Percentiles rank a stretch among this genome's conserved stretches.
phyloP scores from a whole-genome alignment of 1,284 basidiomycete genomes.

The Ganoderma resinaceum region DNA sequence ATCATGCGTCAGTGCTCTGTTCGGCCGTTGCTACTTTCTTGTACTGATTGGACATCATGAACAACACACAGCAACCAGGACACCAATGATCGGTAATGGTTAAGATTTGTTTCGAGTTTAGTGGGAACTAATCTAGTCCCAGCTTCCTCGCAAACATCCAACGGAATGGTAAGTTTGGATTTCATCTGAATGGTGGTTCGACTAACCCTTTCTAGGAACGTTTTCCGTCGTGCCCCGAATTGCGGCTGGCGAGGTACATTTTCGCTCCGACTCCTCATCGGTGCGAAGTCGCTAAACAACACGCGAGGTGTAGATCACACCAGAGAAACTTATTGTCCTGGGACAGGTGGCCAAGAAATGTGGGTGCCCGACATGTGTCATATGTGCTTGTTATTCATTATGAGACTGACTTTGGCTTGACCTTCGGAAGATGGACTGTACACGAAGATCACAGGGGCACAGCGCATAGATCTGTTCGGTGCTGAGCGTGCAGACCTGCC shows the following conservation, averaged over 20 bases:
- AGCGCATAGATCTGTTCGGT: slow-evolving; percentile 79
- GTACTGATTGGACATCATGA: slow-evolving; percentile 1
- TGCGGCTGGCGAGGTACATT: slow-evolving; percentile 62
- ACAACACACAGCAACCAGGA: slow-evolving; percentile 59
- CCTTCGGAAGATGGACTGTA: slow-evolving; percentile 55
- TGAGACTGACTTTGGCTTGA: background rate
- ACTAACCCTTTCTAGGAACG: slow-evolving; percentile 46
- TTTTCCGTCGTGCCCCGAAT: slow-evolving; percentile 80
- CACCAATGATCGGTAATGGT: slow-evolving; percentile 59
- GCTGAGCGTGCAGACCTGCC: slow-evolving; percentile 81
- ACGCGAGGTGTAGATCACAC: slow-evolving; percentile 53
- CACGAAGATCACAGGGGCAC: slow-evolving; percentile 72
- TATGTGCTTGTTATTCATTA: no score
- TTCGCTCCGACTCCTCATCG: background rate
- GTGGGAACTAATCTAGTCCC: slow-evolving; percentile 17
- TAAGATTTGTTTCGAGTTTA: slow-evolving; percentile 23
- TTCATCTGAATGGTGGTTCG: background rate
- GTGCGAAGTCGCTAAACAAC: background rate
- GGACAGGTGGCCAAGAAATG: slow-evolving; percentile 77
- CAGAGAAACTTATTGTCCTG: slow-evolving; percentile 73
- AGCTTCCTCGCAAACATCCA: slow-evolving; percentile 80
- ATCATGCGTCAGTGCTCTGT: slow-evolving; percentile 52
- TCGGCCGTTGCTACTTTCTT: background rate
- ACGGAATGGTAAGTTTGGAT: slow-evolving; percentile 57
- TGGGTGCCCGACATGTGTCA: slow-evolving; percentile 27